Evolutionary conservation across 2,329 filamentous ascomycete species (phyloP).

Genomic region (Proliferodiscus dingleyae): DNA sequence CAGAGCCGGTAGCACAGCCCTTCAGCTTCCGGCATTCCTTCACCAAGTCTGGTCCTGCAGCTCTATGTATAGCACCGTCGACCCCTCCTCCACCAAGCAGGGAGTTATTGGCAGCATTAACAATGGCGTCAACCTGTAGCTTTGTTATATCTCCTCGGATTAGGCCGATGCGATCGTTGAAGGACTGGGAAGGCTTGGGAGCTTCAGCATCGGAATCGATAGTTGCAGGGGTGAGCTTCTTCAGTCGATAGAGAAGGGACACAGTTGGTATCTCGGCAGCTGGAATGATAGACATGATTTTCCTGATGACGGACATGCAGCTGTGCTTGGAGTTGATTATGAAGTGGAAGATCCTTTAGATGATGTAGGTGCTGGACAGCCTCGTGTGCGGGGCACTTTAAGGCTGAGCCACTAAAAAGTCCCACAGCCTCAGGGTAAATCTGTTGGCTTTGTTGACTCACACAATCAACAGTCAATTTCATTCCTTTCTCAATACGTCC

Average conservation of each 20-base stretch:
- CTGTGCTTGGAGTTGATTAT: not conserved
- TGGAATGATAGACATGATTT: conserved; percentile 25
- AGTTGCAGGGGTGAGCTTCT: conserved; percentile 27
- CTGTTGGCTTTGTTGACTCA: conserved; percentile 7
- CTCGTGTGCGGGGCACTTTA: not conserved
- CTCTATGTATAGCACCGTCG: conserved; percentile 79
- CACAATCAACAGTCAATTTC: not conserved
- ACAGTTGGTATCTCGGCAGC: conserved; percentile 29
- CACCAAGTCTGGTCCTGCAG: conserved; percentile 65
- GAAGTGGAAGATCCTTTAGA: not conserved
- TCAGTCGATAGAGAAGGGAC: conserved; percentile 28
- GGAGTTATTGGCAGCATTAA: conserved; percentile 82
- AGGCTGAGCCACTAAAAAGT: conserved; percentile 2
- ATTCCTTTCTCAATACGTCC: not conserved
- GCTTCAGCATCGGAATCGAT: conserved; percentile 12
- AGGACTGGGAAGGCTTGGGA: conserved; percentile 41
- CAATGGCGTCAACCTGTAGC: conserved; percentile 73
- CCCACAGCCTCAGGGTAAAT: not conserved
- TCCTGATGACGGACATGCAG: conserved; percentile 20
- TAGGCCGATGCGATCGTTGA: conserved; percentile 69
- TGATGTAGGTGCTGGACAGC: not conserved
- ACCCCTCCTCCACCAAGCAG: conserved; percentile 89
- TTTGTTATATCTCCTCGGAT: conserved; percentile 77
- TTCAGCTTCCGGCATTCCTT: conserved; percentile 66
- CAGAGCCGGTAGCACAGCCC: conserved; percentile 72